Conservation (phyloP, 768 basidiomycete genomes). For the Boletus subparvulus region DNA sequence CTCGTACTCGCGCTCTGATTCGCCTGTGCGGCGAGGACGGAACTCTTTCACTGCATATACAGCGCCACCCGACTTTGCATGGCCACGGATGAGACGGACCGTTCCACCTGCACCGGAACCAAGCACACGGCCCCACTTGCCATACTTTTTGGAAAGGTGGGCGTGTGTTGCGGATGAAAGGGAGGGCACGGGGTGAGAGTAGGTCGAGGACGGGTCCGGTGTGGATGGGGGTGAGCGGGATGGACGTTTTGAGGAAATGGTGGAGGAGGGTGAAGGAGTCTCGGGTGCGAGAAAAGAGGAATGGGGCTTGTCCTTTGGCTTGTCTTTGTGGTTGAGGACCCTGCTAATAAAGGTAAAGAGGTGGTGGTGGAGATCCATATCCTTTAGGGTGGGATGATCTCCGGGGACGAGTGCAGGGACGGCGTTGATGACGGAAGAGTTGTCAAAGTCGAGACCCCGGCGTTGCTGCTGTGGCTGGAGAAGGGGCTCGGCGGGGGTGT, state of each 20-base stretch:
- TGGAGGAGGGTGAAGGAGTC: conserved; percentile 37
- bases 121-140: conserved; percentile 95
- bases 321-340: conserved; percentile 35
- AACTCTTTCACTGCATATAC: conserved; percentile 99
- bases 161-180: conserved; percentile 83
- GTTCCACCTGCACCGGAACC: conserved; percentile 99
- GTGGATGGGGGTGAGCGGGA: conserved; percentile 29
- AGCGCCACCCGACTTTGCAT: conserved; percentile 73
- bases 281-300: conserved; percentile 4
- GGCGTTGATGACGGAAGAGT: conserved; percentile 32
- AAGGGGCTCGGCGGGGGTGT: conserved; percentile 32
- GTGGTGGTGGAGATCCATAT: conserved; percentile 26
- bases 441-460: conserved; percentile 37
- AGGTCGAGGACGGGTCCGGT: conserved; percentile 23
- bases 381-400: conserved; percentile 20
- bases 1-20: conserved; percentile 96
- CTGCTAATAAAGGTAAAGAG: conserved; percentile 36
- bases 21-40: conserved; percentile 81
- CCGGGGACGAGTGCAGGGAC: conserved; percentile 26
- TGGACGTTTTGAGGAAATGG: conserved; percentile 24
- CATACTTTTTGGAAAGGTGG: conserved; percentile 97
- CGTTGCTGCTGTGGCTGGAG: conserved; percentile 37
- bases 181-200: conserved; percentile 48
- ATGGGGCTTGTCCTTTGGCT: conserved; percentile 13
- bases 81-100: conserved; percentile 90